These are phyloP conservation scores for Crassisporium funariophilum DNA, from an alignment of 768 basidiomycete genomes.

Conservation along the genomic window DNA sequence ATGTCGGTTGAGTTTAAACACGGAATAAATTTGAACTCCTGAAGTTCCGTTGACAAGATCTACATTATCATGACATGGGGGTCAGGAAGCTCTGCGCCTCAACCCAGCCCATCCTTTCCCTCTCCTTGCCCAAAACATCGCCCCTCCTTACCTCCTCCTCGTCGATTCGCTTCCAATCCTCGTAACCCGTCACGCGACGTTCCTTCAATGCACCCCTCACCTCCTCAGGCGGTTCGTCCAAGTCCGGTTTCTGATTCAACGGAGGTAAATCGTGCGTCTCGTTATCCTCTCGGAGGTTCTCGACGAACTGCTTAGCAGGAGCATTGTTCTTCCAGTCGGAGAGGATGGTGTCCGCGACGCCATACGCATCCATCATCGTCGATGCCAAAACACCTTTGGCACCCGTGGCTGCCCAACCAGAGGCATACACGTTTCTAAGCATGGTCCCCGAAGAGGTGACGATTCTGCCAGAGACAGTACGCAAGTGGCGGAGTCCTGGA, in stretches of 20 bases:
- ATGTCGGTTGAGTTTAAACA: too few relatives aligned
- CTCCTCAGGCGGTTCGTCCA: conserved; percentile 52
- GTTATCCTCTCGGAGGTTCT: too few relatives aligned
- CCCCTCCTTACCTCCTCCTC: conserved; percentile 71
- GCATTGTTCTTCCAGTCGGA: conserved; percentile 44
- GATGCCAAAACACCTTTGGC: conserved; percentile 90
- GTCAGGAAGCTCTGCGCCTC: conserved; percentile 42
- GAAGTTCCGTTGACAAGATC: background rate
- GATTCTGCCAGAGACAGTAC: conserved; percentile 54
- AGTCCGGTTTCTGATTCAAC: conserved; percentile 38
- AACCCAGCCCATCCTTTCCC: conserved; percentile 76
- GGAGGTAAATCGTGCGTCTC: conserved; percentile 15
- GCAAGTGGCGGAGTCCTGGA: conserved; percentile 53
- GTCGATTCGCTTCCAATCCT: conserved; percentile 77
- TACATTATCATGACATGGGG: background rate
- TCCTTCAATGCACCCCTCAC: conserved; percentile 43
- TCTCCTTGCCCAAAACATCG: conserved; percentile 59
- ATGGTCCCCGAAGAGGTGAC: conserved; percentile 36
- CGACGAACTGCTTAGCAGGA: too few relatives aligned
- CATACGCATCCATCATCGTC: conserved; percentile 92
- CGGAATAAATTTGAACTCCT: background rate
- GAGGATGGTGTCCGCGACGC: conserved; percentile 71
- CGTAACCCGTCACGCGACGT: conserved; percentile 58
- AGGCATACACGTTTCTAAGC: conserved; percentile 76
- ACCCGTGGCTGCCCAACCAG: conserved; percentile 92